Percentiles rank a stretch among this genome's conserved stretches.
phyloP scores from a whole-genome alignment of 169 alveolate species.

The Eimeria falciformis region DNA sequence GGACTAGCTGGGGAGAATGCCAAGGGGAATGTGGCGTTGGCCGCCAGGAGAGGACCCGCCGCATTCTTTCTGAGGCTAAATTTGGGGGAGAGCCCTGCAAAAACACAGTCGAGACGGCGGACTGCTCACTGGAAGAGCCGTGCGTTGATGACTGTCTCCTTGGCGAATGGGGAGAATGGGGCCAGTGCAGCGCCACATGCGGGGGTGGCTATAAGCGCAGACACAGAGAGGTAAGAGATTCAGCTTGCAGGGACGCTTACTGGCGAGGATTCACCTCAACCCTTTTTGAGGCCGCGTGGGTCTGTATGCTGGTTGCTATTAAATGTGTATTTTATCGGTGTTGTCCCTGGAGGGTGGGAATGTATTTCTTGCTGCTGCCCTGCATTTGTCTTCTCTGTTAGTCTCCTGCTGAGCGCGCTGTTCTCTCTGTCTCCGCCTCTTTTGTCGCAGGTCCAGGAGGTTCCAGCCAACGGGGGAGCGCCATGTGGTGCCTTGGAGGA shows the following conservation, averaged over 20 bases:
- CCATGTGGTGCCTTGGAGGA: conserved; percentile 78
- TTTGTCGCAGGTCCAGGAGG: conserved; percentile 33
- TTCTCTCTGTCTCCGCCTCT: background rate
- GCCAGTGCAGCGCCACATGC: conserved; percentile 81
- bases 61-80: conserved; percentile 38
- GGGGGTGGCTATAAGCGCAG: conserved; percentile 81
- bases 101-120: conserved; percentile 54
- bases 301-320: background rate
- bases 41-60: conserved; percentile 74
- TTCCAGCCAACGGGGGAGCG: conserved; percentile 78
- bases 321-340: too few species aligned
- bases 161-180: conserved; percentile 82
- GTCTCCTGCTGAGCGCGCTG: background rate
- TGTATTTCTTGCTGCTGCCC: background rate
- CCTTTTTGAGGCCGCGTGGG: background rate
- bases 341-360: background rate
- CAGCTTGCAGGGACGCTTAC: background rate
- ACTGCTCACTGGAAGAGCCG: conserved; percentile 34
- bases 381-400: background rate
- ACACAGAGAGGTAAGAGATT: conserved; percentile 29
- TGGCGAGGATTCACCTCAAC: background rate
- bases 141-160: conserved; percentile 77
- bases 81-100: conserved; percentile 74
- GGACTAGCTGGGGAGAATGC: conserved; percentile 84
- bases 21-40: conserved; percentile 83